Base-by-base conservation (phyloP, 495 filamentous ascomycete genomes). In the Hypoxylon crocopeplum region DNA sequence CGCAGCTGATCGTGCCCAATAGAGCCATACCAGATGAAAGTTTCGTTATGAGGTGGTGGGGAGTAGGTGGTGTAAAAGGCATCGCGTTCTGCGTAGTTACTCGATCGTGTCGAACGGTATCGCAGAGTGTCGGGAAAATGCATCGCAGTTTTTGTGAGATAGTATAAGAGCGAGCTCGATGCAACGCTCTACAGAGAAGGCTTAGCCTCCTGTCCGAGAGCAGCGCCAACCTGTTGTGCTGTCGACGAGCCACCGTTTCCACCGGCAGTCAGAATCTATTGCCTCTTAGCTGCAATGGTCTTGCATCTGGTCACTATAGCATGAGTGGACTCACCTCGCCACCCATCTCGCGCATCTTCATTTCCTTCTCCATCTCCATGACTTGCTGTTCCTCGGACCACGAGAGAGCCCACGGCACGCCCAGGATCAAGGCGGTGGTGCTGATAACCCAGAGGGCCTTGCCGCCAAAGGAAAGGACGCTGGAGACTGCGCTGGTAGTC, bases 371-470 rank as follows among this genome's bases (percentile, higher is more conserved):
- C 91, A 94, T 92, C 82, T 97, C 93, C 55, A 90, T 78, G 69
- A 94, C 83, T 80, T 95, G 88, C 81, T 97, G 92, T 76, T 99
- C 94, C 80, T 99, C 95, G 46, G 88, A 85, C 75, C 90, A 91
- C 36, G 92, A 92, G 54, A 99, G 81, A 48, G 91, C 91, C 82
- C 88, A 98, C 20, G 94, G 95, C 42, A 98, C 90, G 69, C 90
- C 91, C 52, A 99, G 74, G 66, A 99, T 75, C 73, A 99, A 83
- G 40, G 89, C 91, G 51, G 86, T 90, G 38, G 93, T 96, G 70
- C 85, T 88, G 17, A 99, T 72, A 29, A 96, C 82, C 89, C 90
- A 99, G 61, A 96, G 76, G 16, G 87, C 82, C 78, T 92, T 94
- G 42, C 93, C 93, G 61, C 84, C 81, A 66, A 90, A 88, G 10